Evolutionary conservation across 202 grass and related monocot genomes (phyloP).

Genomic region (Carex arenaria): DNA sequence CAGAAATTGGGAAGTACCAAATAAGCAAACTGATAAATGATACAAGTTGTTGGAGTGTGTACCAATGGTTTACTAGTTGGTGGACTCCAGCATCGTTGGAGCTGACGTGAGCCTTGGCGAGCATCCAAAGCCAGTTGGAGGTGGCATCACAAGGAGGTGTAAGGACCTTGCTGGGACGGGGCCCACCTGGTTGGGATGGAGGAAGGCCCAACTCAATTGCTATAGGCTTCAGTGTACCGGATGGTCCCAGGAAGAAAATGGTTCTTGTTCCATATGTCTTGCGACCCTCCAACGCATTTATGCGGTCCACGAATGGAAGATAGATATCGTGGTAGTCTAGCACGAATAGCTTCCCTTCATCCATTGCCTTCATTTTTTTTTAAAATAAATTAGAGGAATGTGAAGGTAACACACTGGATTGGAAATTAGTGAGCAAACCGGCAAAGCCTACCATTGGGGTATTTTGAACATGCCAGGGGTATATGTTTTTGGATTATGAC

Average conservation of each 20-base stretch:
- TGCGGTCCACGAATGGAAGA: conserved; percentile 82
- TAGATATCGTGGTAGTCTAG: conserved; percentile 74
- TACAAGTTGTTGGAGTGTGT: conserved; percentile 3
- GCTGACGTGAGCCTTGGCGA: conserved; percentile 88
- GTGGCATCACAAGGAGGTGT: conserved; percentile 82
- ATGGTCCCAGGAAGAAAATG: conserved; percentile 72
- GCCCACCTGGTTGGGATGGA: conserved; percentile 43
- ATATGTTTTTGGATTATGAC: background rate
- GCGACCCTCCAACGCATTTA: conserved; percentile 75
- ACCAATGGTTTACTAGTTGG: conserved; percentile 97
- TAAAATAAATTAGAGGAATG: background rate
- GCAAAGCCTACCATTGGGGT: background rate
- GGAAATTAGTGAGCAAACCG: background rate
- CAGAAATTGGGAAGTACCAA: background rate
- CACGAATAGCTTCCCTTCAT: conserved; percentile 73
- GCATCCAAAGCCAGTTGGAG: conserved; percentile 95
- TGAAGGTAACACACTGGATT: background rate
- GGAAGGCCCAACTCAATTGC: conserved; percentile 85
- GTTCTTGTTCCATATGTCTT: conserved; percentile 86
- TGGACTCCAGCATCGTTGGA: conserved; percentile 96
- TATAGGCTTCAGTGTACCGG: conserved; percentile 81
- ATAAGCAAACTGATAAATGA: background rate
- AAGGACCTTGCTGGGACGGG: conserved; percentile 52
- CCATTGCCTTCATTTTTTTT: conserved; percentile 55
- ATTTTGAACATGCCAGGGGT: background rate